Base-by-base conservation (phyloP, 2,329 filamentous ascomycete species). In the Davidsoniella virescens region DNA sequence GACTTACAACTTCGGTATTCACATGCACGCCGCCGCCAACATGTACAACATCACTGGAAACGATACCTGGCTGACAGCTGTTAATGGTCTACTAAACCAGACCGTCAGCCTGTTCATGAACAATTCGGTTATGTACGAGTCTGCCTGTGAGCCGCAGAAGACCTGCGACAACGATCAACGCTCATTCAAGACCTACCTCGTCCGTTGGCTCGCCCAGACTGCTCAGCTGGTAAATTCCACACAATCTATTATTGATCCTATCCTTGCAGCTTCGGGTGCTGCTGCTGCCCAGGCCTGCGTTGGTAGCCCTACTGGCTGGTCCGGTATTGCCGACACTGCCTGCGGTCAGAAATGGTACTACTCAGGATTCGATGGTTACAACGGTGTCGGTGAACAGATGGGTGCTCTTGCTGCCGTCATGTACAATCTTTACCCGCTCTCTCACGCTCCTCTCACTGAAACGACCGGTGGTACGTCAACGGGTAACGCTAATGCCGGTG, bases 151-250 rank as follows among this genome's bases (percentile, higher is more conserved):
- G 65, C 64, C 63, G 6, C 63, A 63, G 52, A 64, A 66, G 50
- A 68, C 67, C 23, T 88, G 84, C 69, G 75, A 85, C 65, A 70
- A 70, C 55, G 82, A 87, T 62, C 81, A 87, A 65, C 73, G 73
- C 58, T 78, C 72, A 44, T 87, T 87, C 75, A 87, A 87, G 65
- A 82, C 80, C 9, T 87, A 85, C 62, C 68, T 86, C 23, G 65
- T 76, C 23, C 78, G 83, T 42, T 87, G 80, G 76, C 64, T 81
- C 60, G 70, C 75, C 1, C 66, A 65, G 16, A 72, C 75, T 1
- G 64, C 70, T 5, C 70, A 74, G 59, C 60, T 80, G 57, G 75
- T 72, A 1, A 72, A 77, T 1, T 67, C 69, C 55, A 74, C 70
- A 1, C 66, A 63, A 53, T 62, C 68, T 45, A 63, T 59, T 4